Base-by-base conservation (phyloP, 441 rosid genomes). In the Gossypium aridum region DNA sequence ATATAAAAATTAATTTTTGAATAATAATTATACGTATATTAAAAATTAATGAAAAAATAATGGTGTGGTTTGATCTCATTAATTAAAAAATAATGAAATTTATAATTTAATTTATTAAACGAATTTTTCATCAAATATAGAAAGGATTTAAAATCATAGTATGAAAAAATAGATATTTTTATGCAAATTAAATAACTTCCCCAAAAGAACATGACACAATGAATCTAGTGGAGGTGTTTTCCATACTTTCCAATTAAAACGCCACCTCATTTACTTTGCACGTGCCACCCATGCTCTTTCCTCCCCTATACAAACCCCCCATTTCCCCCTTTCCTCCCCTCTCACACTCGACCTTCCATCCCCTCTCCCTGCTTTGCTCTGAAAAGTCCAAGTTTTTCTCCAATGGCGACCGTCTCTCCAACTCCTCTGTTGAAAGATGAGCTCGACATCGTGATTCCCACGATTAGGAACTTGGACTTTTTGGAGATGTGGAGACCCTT, bases 401-500 rank as follows among this genome's bases (percentile, higher is more conserved):
- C 64, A 59, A 59, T 59, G 64, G 64, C 37, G 5, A 23, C 64
- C 0, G n/a, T 55, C 60, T 17, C 64, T 23, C 64, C 64, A 10
- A 23, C 64, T 10, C 64, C 64, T 4, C 8, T 59, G 64, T 23
- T 59, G 64, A 59, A 59, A 23, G 64, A 59, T 12, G 64, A 23
- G 34, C 64, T 59, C n/a, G 64, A 59, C 17, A 59, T 59, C 31
- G 64, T 59, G 34, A 59, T 59, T 13, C 64, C 64, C 12, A 59
- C 64, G 6, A 59, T 59, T 23, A 12, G 64, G n/a, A 59, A 59
- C 64, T 59, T 59, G 64, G 64, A 59, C 34, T 59, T 59, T 59
- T 13, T 59, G 34, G 64, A 59, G 37, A 59, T 59, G 64, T 59
- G 64, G 34, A 59, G 64, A 13, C 64, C 64, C 64, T 59, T 59